Percentiles rank a stretch among this genome's conserved stretches.
phyloP scores from a whole-genome alignment of 2,329 filamentous ascomycete species.

The Lecanicillium sp. region DNA sequence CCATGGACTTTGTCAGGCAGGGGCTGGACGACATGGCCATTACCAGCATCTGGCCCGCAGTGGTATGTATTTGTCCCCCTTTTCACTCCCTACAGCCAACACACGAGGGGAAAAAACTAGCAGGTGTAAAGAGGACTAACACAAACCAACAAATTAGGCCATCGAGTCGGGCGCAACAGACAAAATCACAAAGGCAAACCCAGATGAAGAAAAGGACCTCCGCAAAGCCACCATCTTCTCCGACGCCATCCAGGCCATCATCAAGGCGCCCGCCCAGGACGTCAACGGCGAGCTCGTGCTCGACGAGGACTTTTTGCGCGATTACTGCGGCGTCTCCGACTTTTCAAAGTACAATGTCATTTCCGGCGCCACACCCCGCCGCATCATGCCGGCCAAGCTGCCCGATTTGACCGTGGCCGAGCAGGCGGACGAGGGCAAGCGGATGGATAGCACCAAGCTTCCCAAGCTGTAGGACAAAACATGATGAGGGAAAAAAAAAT shows the following conservation, averaged over 20 bases:
- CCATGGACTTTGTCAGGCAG: conserved; percentile 71
- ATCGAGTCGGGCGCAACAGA: conserved; percentile 72
- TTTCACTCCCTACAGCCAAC: no score
- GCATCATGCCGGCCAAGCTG: conserved; percentile 69
- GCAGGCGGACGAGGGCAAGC: conserved; percentile 70
- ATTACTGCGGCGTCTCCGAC: conserved; percentile 55
- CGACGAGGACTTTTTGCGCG: conserved; percentile 74
- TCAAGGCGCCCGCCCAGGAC: conserved; percentile 46
- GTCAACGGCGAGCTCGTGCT: conserved; percentile 68
- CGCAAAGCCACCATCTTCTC: conserved; percentile 68
- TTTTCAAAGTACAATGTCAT: conserved; percentile 69
- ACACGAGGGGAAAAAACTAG: no score
- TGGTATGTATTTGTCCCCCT: conserved; percentile 36
- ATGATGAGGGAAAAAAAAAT: neutral
- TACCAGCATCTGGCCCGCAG: conserved; percentile 76
- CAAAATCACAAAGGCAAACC: conserved; percentile 35
- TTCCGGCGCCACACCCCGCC: conserved; percentile 51
- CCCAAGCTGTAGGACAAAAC: conserved; percentile 27
- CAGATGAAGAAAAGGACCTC: conserved; percentile 47
- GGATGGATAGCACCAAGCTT: conserved; percentile 55
- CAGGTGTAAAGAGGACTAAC: no score
- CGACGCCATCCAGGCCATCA: conserved; percentile 68
- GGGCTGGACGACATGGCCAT: conserved; percentile 63
- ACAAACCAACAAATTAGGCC: no score
- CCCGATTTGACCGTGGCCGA: conserved; percentile 67